Conservation (phyloP, 2,329 filamentous ascomycete species). For the Pseudofabraea citricarpa region DNA sequence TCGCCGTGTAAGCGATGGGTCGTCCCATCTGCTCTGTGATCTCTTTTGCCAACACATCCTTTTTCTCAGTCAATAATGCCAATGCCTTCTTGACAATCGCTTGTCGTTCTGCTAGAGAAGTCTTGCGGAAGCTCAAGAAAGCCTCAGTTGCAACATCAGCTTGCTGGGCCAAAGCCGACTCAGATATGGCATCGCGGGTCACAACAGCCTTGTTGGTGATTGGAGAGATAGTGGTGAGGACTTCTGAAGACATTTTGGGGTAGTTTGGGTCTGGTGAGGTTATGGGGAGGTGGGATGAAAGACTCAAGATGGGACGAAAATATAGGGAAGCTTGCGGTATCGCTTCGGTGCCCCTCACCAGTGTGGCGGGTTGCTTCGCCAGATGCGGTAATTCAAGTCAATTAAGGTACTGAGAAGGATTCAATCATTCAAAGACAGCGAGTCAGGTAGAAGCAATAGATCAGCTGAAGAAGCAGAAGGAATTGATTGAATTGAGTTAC, state of each 20-base stretch:
- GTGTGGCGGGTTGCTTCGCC: too few species aligned
- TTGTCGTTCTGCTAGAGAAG: constrained; percentile 69
- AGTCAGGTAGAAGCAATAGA: too few species aligned
- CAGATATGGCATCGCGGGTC: constrained; percentile 69
- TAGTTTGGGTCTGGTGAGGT: constrained; percentile 1
- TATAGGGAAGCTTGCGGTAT: neutral
- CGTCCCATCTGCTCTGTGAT: constrained; percentile 94
- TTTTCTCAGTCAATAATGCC: constrained; percentile 60
- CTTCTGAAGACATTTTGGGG: constrained; percentile 54
- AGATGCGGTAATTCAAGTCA: too few species aligned
- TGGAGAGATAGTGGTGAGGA: constrained; percentile 78
- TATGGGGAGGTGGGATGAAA: constrained; percentile 3
- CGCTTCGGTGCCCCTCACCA: neutral
- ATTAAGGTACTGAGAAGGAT: too few species aligned
- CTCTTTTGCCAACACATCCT: constrained; percentile 78
- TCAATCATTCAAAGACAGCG: too few species aligned
- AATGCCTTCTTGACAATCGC: constrained; percentile 78
- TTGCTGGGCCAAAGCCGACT: constrained; percentile 65
- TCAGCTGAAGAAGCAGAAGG: too few species aligned
- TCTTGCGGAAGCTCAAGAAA: constrained; percentile 73
- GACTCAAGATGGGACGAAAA: neutral
- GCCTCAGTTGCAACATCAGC: constrained; percentile 68
- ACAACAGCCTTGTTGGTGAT: constrained; percentile 81
- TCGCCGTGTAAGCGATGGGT: constrained; percentile 80
- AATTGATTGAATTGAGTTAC: too few species aligned